Base-by-base conservation (phyloP, 805 yeast species). In the Myxozyma lipomycoides region DNA sequence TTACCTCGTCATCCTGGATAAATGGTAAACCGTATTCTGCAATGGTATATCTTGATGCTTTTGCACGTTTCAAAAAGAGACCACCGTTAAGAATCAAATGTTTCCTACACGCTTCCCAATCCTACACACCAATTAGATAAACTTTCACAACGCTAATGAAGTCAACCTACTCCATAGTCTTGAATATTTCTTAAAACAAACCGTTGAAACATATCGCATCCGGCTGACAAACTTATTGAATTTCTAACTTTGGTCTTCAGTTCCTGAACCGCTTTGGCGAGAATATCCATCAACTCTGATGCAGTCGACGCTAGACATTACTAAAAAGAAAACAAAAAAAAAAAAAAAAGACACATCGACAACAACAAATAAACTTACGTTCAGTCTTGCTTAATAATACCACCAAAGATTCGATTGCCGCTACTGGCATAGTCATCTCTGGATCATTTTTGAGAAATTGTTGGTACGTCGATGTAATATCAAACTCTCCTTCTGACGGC, bases 381-480 rank as follows among this genome's bases (percentile, higher is more conserved):
- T 88, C 89, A 61, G 88, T 83, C 43, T 83, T 80, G 57, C 83
- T 77, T 25, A 91, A 70, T 70, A 93, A 77, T 6, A 93, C 85
- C 24, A 93, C 95, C 40, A 93, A 73, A 10, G 96, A 81, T 72
- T 93, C 98, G 63, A 93, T 93, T 32, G 98, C 98, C 39, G 98
- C 99, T 30, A 93, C 87, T 1, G 99, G 99, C 97, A 90, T 93
- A 4, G 98, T 90, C 82, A 93, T 86, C 50, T 93, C 98, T n/a
- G 86, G 76, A 70, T 93, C 97, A 45, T 89, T 96, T 60, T 78
- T 80, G 56, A 93, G 74, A 67, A 87, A 89, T 65, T 78, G 78
- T 51, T 87, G 75, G 66, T 93, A 93, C 0, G 91, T 80, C 61
- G 79, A 75, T 41, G 83, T 88, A 60, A 93, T 88, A 67, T 90